Evolutionary conservation across 2,329 filamentous ascomycete species (phyloP).

Genomic region (Penicillium sclerotigenum): DNA sequence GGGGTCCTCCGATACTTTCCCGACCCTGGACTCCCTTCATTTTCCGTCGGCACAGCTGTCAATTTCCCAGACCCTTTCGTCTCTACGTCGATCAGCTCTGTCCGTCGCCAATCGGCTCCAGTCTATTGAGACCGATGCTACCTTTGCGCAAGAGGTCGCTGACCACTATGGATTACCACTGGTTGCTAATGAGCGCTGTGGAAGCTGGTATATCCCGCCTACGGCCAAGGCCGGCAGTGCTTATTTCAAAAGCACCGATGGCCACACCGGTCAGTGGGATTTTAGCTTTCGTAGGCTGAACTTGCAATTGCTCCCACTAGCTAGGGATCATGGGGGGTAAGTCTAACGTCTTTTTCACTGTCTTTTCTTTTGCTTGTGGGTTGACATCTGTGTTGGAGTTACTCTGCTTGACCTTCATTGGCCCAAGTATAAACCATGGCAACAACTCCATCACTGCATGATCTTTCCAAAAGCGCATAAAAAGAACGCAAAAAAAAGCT

Average conservation of each 20-base stretch:
- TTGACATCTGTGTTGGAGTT: neutral
- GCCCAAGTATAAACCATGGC: neutral
- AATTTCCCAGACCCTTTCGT: constrained; percentile 66
- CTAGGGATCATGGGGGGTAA: constrained; percentile 65
- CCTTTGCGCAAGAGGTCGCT: constrained; percentile 64
- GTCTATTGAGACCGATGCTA: constrained; percentile 73
- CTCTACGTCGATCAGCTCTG: constrained; percentile 72
- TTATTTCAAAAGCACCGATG: constrained; percentile 98
- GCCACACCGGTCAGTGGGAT: constrained; percentile 84
- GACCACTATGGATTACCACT: constrained; percentile 60
- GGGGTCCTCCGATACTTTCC: constrained; percentile 29
- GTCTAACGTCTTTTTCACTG: constrained; percentile 26
- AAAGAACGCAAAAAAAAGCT: constrained; percentile 5
- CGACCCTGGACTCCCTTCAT: constrained; percentile 47
- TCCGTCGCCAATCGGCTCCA: constrained; percentile 76
- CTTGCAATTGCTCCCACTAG: constrained; percentile 69
- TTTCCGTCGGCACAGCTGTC: constrained; percentile 59
- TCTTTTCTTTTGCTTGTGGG: neutral
- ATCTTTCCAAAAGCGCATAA: neutral
- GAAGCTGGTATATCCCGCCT: constrained; percentile 85
- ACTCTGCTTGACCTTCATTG: neutral
- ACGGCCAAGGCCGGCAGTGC: constrained; percentile 65
- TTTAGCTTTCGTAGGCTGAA: constrained; percentile 86
- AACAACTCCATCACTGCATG: neutral
- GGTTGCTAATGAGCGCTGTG: constrained; percentile 90